These are phyloP conservation scores for Conringia planisiliqua DNA, from an alignment of 345 rosid genomes.

Conservation along the genomic window DNA sequence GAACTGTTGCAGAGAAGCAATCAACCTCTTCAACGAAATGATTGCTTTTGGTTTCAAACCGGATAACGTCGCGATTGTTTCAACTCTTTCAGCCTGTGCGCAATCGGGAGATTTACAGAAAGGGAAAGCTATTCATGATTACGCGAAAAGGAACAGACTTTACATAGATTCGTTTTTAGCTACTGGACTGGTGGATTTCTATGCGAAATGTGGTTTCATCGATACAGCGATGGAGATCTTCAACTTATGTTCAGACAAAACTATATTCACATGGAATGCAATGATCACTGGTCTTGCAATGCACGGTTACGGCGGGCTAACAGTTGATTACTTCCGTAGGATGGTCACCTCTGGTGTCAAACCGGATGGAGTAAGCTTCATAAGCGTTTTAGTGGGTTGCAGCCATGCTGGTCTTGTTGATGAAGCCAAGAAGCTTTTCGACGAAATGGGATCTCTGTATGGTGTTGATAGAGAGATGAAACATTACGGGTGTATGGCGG, in stretches of 20 bases:
- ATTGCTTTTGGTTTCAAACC: conserved; percentile 39
- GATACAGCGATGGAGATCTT: conserved; percentile 46
- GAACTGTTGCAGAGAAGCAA: conserved; percentile 43
- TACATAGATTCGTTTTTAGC: conserved; percentile 53
- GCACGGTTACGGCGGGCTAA: conserved; percentile 51
- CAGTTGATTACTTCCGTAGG: conserved; percentile 44
- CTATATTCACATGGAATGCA: conserved; percentile 62
- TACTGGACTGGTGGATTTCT: conserved; percentile 64
- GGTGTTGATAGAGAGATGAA: conserved; percentile 49
- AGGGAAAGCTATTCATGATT: conserved; percentile 52
- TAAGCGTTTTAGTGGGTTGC: conserved; percentile 66
- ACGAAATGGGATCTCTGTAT: conserved; percentile 48
- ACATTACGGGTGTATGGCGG: conserved; percentile 79
- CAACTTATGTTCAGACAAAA: conserved; percentile 41
- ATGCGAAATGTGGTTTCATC: conserved; percentile 64
- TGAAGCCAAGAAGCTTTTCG: conserved; percentile 56
- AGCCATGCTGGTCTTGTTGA: conserved; percentile 66
- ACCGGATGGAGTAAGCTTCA: conserved; percentile 57
- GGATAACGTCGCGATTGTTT: conserved; percentile 56
- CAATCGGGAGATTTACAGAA: conserved; percentile 52
- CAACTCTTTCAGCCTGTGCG: conserved; percentile 82
- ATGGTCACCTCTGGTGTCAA: conserved; percentile 49
- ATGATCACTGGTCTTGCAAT: conserved; percentile 68
- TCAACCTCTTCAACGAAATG: conserved; percentile 49
- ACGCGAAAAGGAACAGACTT: conserved; percentile 34